These are phyloP conservation scores for Trichophyton rubrum DNA, from an alignment of 2,329 filamentous ascomycete species.

Conservation along the genomic window DNA sequence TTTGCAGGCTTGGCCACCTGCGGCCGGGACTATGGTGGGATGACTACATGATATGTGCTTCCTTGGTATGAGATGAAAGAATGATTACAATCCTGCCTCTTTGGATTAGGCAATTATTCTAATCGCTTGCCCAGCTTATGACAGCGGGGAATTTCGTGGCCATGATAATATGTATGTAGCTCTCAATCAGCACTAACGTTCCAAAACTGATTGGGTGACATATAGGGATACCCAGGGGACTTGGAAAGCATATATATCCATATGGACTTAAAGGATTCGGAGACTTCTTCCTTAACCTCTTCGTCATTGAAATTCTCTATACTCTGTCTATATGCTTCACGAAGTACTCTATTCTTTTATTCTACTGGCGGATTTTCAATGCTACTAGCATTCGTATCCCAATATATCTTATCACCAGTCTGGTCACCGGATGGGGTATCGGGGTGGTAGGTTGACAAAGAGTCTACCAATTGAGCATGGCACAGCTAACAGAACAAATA, in stretches of 20 bases:
- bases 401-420: neutral
- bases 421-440: constrained; percentile 6
- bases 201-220: neutral
- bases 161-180: constrained; percentile 5
- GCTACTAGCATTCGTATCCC: neutral
- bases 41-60: neutral
- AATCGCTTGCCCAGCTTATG: neutral
- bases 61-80: neutral
- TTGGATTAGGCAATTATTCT: neutral
- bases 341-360: constrained; percentile 5
- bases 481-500: neutral
- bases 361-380: constrained; percentile 6
- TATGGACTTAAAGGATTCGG: neutral
- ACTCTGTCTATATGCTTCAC: constrained; percentile 1
- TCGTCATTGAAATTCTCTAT: constrained; percentile 5
- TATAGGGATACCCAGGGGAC: constrained; percentile 4
- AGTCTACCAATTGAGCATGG: neutral
- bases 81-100: neutral
- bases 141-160: constrained; percentile 2
- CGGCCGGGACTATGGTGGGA: constrained; percentile 2
- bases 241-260: constrained; percentile 5
- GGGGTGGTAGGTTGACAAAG: neutral
- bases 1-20: neutral
- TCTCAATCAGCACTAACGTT: neutral
- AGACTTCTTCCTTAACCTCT: constrained; percentile 3